A percentile compares a stretch with the other conserved stretches of the same genome.
Evolutionary conservation across 257 asterid species (phyloP).

Genomic region (Forsythia suspensa): DNA sequence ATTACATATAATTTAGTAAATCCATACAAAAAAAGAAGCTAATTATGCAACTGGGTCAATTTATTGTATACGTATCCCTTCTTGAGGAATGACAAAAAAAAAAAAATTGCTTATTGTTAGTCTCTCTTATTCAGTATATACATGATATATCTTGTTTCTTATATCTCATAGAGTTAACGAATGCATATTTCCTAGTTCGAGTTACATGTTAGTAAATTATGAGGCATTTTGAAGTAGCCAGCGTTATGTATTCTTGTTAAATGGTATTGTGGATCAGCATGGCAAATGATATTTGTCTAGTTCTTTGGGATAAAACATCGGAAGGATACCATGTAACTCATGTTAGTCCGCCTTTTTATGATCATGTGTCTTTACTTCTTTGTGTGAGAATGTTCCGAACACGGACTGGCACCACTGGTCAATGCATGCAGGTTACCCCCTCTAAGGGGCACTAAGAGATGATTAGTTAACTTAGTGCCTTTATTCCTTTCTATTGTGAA

Average conservation of each 20-base stretch:
- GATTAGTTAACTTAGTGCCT: no score
- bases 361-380: no score
- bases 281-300: no score
- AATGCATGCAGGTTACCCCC: no score
- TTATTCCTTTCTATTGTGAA: no score
- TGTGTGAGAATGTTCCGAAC: no score
- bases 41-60: background rate
- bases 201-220: background rate
- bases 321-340: no score
- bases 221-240: background rate
- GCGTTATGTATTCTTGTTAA: background rate
- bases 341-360: no score
- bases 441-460: no score
- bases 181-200: background rate
- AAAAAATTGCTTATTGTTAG: background rate
- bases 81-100: background rate
- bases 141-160: background rate
- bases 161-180: background rate
- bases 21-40: constrained; percentile 9
- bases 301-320: no score
- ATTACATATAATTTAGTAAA: constrained; percentile 3
- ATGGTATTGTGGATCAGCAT: background rate
- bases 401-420: no score
- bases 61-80: constrained; percentile 7
- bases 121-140: background rate